phyloP scores from a whole-genome alignment of 1,139 yeast genomes.

The Yamadazyma pseudoaaseri region DNA sequence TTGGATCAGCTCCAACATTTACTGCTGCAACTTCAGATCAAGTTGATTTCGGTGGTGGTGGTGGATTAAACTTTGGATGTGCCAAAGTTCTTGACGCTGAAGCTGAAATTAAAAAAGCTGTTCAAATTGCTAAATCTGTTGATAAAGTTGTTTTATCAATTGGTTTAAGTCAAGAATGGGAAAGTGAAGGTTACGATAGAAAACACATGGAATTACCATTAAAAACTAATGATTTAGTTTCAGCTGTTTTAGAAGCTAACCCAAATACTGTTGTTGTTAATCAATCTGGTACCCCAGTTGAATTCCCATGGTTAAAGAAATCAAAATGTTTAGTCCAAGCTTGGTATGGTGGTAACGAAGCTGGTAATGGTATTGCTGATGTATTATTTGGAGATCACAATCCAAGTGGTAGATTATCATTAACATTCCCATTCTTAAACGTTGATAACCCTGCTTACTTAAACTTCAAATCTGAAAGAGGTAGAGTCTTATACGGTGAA shows the following conservation, averaged over 20 bases:
- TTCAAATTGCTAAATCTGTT: slow-evolving; percentile 25
- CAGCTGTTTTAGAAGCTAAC: slow-evolving; percentile 45
- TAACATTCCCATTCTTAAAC: slow-evolving; percentile 45
- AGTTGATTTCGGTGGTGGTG: slow-evolving; percentile 24
- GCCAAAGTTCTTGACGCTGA: slow-evolving; percentile 20
- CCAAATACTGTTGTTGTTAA: slow-evolving; percentile 53
- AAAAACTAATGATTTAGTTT: slow-evolving; percentile 45
- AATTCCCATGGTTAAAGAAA: slow-evolving; percentile 54
- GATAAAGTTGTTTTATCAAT: slow-evolving; percentile 43
- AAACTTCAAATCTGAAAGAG: slow-evolving; percentile 36
- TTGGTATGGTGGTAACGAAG: slow-evolving; percentile 37
- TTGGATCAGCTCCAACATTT: slow-evolving; percentile 51
- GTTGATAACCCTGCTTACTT: slow-evolving; percentile 47
- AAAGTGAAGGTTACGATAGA: slow-evolving; percentile 35
- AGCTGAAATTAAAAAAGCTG: slow-evolving; percentile 24
- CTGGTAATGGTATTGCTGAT: slow-evolving; percentile 25
- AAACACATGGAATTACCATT: slow-evolving; percentile 42
- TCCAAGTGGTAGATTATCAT: slow-evolving; percentile 30
- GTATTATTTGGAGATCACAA: slow-evolving; percentile 25
- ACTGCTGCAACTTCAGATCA: slow-evolving; percentile 17
- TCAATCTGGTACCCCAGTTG: slow-evolving; percentile 66
- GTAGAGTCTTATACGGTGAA: slow-evolving; percentile 53
- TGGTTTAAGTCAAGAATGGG: slow-evolving; percentile 38
- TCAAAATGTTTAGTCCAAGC: slow-evolving; percentile 52
- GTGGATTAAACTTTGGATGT: slow-evolving; percentile 31